A percentile compares a stretch with the other conserved stretches of the same genome.
phyloP scores from a whole-genome alignment of 305 asterid species.

The Fraxinus xanthoxyloides region DNA sequence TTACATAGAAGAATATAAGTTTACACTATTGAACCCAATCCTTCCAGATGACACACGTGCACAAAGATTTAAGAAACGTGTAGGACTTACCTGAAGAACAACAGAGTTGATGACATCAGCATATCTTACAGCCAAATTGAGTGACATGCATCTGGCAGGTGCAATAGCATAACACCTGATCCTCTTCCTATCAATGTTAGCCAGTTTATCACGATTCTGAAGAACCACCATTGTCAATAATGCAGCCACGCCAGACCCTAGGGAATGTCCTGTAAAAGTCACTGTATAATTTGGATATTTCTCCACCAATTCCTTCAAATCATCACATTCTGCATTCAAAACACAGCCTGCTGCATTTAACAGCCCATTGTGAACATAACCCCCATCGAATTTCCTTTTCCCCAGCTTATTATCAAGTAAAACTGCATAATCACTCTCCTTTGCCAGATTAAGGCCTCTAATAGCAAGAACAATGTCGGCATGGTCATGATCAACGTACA shows the following conservation, averaged over 20 bases:
- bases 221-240: constrained; percentile 72
- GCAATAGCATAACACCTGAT: constrained; percentile 84
- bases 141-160: constrained; percentile 88
- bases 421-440: constrained; percentile 77
- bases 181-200: constrained; percentile 67
- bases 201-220: constrained; percentile 52
- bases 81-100: constrained; percentile 78
- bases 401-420: constrained; percentile 83
- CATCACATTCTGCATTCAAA: constrained; percentile 57
- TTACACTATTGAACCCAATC: not conserved
- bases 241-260: constrained; percentile 88
- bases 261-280: constrained; percentile 80
- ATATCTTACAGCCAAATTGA: constrained; percentile 83
- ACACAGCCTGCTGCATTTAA: constrained; percentile 74
- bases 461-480: constrained; percentile 78
- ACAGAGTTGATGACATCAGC: constrained; percentile 86
- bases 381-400: constrained; percentile 70
- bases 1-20: not conserved
- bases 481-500: constrained; percentile 69
- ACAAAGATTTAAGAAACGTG: not conserved
- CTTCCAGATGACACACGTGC: not conserved
- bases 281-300: constrained; percentile 64
- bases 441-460: constrained; percentile 82
- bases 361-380: constrained; percentile 85
- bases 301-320: constrained; percentile 55